Conservation (phyloP, 345 rosid species). For the Carallia pectinifolia region DNA sequence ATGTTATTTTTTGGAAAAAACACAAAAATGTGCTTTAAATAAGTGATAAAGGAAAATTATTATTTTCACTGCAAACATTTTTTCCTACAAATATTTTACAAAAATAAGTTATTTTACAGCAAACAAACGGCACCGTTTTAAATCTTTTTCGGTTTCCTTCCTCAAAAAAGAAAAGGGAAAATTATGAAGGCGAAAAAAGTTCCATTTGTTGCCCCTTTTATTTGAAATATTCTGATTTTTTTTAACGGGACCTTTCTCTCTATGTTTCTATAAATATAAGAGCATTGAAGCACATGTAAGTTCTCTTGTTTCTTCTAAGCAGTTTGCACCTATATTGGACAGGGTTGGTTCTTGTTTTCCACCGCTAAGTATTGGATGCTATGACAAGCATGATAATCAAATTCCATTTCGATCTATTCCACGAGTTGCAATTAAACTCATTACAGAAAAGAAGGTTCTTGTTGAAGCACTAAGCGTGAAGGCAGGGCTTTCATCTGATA, state of each 20-base stretch:
- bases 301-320: not conserved
- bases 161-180: too few relatives aligned
- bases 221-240: not conserved
- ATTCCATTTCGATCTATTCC: conserved; percentile 42
- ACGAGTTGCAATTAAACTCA: conserved; percentile 34
- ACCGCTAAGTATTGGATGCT: conserved; percentile 38
- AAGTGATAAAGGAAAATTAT: too few relatives aligned
- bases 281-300: too few relatives aligned
- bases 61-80: too few relatives aligned
- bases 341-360: conserved; percentile 62
- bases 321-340: conserved; percentile 4
- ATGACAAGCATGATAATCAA: conserved; percentile 46
- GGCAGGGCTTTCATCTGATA: conserved; percentile 36
- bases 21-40: too few relatives aligned
- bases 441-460: conserved; percentile 10
- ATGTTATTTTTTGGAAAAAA: too few relatives aligned
- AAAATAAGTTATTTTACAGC: too few relatives aligned
- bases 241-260: not conserved
- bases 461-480: conserved; percentile 29
- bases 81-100: too few relatives aligned
- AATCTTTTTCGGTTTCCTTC: too few relatives aligned
- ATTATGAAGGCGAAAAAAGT: too few relatives aligned
- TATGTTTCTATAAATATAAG: not conserved
- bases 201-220: too few relatives aligned
- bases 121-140: too few relatives aligned